Evolutionary conservation across 2,329 filamentous ascomycete species (phyloP).

Genomic region (Pyrenochaeta sp.): DNA sequence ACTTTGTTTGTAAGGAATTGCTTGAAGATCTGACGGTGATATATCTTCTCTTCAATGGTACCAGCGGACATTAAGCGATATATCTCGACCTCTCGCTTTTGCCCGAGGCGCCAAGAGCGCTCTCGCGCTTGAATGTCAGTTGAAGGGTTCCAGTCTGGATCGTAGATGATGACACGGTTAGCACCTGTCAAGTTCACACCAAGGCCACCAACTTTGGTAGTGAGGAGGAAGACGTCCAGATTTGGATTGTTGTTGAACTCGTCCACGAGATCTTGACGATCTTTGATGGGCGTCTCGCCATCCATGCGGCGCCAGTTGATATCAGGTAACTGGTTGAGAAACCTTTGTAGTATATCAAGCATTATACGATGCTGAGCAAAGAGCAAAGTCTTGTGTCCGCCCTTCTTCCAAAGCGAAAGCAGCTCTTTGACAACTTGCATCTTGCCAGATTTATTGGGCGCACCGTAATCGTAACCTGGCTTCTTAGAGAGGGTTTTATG

Average conservation of each 20-base stretch:
- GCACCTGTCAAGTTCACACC: constrained; percentile 95
- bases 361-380: constrained; percentile 96
- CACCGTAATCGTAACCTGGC: constrained; percentile 78
- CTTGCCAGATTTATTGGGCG: constrained; percentile 83
- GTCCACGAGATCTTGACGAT: constrained; percentile 89
- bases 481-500: constrained; percentile 68
- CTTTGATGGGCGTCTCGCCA: constrained; percentile 86
- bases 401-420: constrained; percentile 85
- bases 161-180: constrained; percentile 96
- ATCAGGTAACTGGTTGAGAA: constrained; percentile 71
- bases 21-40: constrained; percentile 98
- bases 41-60: constrained; percentile 99
- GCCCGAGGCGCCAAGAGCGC: constrained; percentile 92
- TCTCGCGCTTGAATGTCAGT: constrained; percentile 96
- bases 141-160: constrained; percentile 98
- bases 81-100: constrained; percentile 94
- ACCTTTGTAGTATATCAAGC: constrained; percentile 91
- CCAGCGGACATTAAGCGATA: constrained; percentile 98
- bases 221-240: constrained; percentile 89
- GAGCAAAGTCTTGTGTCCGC: constrained; percentile 92
- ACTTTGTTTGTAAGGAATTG: constrained; percentile 98
- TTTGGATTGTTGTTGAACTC: constrained; percentile 85
- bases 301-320: constrained; percentile 92
- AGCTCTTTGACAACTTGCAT: constrained; percentile 93
- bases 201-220: constrained; percentile 92